Evolutionary conservation across 768 basidiomycete species (phyloP), one percentile per base, ranked within the genome.

Genomic region (Leccinum ochraceum): DNA sequence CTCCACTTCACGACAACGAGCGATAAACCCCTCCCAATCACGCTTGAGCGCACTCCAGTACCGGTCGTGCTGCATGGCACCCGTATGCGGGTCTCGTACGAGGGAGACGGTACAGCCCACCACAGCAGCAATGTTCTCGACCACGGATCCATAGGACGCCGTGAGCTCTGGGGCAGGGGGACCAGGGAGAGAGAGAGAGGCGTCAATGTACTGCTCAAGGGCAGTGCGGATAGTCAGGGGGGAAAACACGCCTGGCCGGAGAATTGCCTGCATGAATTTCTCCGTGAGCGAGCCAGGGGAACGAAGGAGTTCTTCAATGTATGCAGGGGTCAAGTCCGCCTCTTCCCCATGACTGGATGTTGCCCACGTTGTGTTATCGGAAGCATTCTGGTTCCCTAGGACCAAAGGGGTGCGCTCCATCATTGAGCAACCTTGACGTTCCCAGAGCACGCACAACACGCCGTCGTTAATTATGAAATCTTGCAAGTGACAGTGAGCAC

Each of bases 21-120:
- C 90, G 62, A 95, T 86, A 68, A 98, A 95, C 3, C 95, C 94
- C 69, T 98, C 91, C 95, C 96, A 98, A 67, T 98, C 95, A 51
- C 91, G 79, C 72, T 92, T 95, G 66, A 97, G 74, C 0, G 89
- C 86, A 66, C 84, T 89, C 86, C 92, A 89, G 70, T 93, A 94
- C 49, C 86, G 87, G 50, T 86, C 84, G 69, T 93, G 81, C 63
- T 89, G 86, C 51, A 86, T 80, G 39, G 88, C 88, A 16, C 94
- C 94, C 3, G 92, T 94, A 61, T 89, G 86, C 0, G 87, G 80
- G 68, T 92, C 89, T 46, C 81, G 81, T 63, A 85, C 82, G 37
- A 95, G 79, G 57, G 80, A 81, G 54, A 98, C 89, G 0, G 90
- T 89, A 67, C 90, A 92, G 1, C 94, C 96, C 28, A 98, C 93